Evolutionary conservation across 768 basidiomycete genomes (phyloP).

Genomic region (Xerocomellus intermedius): DNA sequence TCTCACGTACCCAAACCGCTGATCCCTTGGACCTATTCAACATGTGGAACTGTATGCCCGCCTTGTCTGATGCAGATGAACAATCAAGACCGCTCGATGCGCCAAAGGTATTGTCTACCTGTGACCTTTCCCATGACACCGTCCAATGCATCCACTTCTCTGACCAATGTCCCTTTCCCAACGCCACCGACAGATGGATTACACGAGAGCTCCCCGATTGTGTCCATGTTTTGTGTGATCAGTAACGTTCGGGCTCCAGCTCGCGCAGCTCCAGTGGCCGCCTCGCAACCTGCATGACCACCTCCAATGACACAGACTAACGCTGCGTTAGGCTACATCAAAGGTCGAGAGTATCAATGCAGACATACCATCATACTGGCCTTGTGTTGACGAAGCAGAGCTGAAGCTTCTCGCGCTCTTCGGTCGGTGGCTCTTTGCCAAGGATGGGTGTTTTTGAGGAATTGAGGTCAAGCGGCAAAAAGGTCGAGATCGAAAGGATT

Average conservation of each 20-base stretch:
- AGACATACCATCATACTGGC: constrained; percentile 27
- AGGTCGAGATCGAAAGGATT: background rate
- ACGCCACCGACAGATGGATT: constrained; percentile 92
- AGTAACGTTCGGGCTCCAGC: constrained; percentile 79
- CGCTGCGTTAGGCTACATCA: constrained; percentile 38
- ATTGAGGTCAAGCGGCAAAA: background rate
- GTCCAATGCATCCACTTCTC: constrained; percentile 88
- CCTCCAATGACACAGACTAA: constrained; percentile 85
- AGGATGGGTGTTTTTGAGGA: background rate
- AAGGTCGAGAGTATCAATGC: background rate
- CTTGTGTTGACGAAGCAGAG: background rate
- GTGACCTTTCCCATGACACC: constrained; percentile 83
- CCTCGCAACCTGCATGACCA: constrained; percentile 92
- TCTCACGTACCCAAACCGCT: constrained; percentile 76
- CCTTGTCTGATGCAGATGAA: constrained; percentile 56
- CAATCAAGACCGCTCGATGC: background rate
- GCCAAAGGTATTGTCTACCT: constrained; percentile 43
- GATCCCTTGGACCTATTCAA: constrained; percentile 84
- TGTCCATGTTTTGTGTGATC: constrained; percentile 78
- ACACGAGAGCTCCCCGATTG: constrained; percentile 82
- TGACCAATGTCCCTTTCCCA: constrained; percentile 88
- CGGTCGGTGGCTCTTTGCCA: background rate
- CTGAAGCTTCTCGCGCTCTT: constrained; percentile 2
- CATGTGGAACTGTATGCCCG: constrained; percentile 86
- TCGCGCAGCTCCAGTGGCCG: constrained; percentile 82